A percentile compares a stretch with the other conserved stretches of the same genome.
Evolutionary conservation across 352 stramenopile genomes (phyloP).

Genomic region (Thraustochytrium striatum): DNA sequence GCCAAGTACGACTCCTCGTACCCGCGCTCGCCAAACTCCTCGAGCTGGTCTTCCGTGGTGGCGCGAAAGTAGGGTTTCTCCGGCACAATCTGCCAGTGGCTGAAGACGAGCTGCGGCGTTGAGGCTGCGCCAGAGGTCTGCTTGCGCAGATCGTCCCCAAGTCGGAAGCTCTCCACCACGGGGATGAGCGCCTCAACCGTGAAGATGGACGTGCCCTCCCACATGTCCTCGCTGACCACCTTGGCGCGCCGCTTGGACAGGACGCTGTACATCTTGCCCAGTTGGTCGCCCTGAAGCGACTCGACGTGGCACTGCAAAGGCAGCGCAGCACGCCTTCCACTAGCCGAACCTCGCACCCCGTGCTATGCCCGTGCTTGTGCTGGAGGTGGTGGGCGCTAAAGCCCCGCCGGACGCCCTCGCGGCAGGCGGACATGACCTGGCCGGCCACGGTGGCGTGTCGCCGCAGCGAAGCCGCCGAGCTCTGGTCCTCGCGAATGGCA

Average conservation of each 20-base stretch:
- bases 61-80: conserved; percentile 94
- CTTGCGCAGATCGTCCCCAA: conserved; percentile 84
- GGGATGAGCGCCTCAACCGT: conserved; percentile 85
- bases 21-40: conserved; percentile 86
- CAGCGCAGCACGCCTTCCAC: conserved; percentile 84
- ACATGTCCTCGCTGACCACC: conserved; percentile 76
- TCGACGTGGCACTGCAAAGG: conserved; percentile 62
- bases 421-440: conserved; percentile 36
- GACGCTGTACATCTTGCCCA: conserved; percentile 88
- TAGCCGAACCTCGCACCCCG: conserved; percentile 67
- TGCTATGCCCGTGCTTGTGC: conserved; percentile 29
- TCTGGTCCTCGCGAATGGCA: conserved; percentile 59
- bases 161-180: conserved; percentile 85
- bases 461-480: conserved; percentile 50
- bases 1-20: conserved; percentile 69
- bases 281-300: conserved; percentile 67
- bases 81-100: conserved; percentile 85
- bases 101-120: conserved; percentile 90
- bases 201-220: conserved; percentile 86
- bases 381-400: conserved; percentile 45
- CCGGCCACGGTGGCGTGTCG: not conserved
- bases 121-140: conserved; percentile 89
- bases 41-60: conserved; percentile 86
- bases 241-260: conserved; percentile 84
- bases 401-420: conserved; percentile 28